These are phyloP conservation scores for Saraca asoca DNA, from an alignment of 331 rosid species.

Conservation along the genomic window DNA sequence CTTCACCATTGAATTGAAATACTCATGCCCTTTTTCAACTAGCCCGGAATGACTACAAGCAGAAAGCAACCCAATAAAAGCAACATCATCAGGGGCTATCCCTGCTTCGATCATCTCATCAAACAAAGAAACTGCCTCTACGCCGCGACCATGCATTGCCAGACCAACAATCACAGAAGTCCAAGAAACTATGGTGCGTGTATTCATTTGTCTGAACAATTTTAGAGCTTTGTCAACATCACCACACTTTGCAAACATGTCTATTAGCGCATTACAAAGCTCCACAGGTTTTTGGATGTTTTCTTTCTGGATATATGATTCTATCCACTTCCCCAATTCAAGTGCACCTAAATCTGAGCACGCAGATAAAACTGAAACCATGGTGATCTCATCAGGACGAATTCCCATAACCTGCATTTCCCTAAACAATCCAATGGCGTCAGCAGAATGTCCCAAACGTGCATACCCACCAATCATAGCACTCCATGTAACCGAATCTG, in stretches of 20 bases:
- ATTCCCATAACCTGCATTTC: slow-evolving; percentile 74
- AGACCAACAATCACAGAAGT: slow-evolving; percentile 81
- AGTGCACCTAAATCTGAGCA: slow-evolving; percentile 85
- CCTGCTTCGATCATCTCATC: slow-evolving; percentile 70
- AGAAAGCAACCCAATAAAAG: slow-evolving; percentile 79
- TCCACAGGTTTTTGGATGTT: slow-evolving; percentile 57
- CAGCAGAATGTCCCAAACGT: slow-evolving; percentile 57
- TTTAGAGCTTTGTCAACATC: slow-evolving; percentile 69
- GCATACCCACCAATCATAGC: slow-evolving; percentile 89
- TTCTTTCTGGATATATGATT: slow-evolving; percentile 63
- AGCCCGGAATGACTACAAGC: slow-evolving; percentile 88
- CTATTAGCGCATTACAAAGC: slow-evolving; percentile 80
- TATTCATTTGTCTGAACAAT: slow-evolving; percentile 57
- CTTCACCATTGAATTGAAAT: slow-evolving; percentile 60
- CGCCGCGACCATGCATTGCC: slow-evolving; percentile 87
- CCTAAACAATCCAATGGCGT: slow-evolving; percentile 65
- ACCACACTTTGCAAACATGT: slow-evolving; percentile 93
- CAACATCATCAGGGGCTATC: slow-evolving; percentile 69
- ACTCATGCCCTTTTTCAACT: slow-evolving; percentile 63
- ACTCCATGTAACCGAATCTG: slow-evolving; percentile 82
- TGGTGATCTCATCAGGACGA: slow-evolving; percentile 79
- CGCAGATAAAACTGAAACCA: slow-evolving; percentile 78
- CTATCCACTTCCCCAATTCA: slow-evolving; percentile 95
- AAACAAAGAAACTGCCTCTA: slow-evolving; percentile 65
- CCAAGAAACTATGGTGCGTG: slow-evolving; percentile 78